phyloP scores from a whole-genome alignment of 2,329 filamentous ascomycete genomes.

The Colletotrichum brevisporum region DNA sequence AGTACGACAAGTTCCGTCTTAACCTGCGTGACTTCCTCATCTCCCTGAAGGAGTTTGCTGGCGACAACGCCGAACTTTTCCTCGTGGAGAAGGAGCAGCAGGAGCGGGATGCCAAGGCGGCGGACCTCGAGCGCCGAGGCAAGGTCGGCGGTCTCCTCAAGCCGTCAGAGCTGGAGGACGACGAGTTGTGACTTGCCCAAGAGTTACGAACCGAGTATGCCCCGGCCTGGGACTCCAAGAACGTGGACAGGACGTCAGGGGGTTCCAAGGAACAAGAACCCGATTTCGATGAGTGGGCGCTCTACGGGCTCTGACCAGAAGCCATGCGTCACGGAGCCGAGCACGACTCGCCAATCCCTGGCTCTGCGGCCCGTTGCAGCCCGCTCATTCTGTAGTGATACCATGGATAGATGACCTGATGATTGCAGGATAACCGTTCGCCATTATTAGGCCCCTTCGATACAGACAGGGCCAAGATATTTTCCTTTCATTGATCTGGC shows the following conservation, averaged over 20 bases:
- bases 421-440: slow-evolving; percentile 41
- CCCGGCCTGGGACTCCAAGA: slow-evolving; percentile 53
- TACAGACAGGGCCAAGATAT: slow-evolving; percentile 30
- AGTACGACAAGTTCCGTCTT: slow-evolving; percentile 94
- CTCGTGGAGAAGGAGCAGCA: slow-evolving; percentile 95
- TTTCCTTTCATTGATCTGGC: slow-evolving; percentile 38
- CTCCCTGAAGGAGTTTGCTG: slow-evolving; percentile 95
- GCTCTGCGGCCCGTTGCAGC: slow-evolving; percentile 38
- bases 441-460: slow-evolving; percentile 30
- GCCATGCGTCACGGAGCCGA: slow-evolving; percentile 39
- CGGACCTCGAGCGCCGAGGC: slow-evolving; percentile 91
- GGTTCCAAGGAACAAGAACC: slow-evolving; percentile 47
- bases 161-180: slow-evolving; percentile 95
- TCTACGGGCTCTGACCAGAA: slow-evolving; percentile 70
- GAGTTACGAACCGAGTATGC: slow-evolving; percentile 76
- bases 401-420: slow-evolving; percentile 42
- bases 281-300: slow-evolving; percentile 74
- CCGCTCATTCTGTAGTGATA: slow-evolving; percentile 42
- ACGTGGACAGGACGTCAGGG: slow-evolving; percentile 42
- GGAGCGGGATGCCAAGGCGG: slow-evolving; percentile 85
- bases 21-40: slow-evolving; percentile 97
- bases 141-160: slow-evolving; percentile 97
- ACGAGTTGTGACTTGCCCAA: slow-evolving; percentile 87
- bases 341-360: slow-evolving; percentile 39
- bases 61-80: slow-evolving; percentile 94